Base-by-base conservation (phyloP, 768 basidiomycete genomes). In the Lactarius quietus region DNA sequence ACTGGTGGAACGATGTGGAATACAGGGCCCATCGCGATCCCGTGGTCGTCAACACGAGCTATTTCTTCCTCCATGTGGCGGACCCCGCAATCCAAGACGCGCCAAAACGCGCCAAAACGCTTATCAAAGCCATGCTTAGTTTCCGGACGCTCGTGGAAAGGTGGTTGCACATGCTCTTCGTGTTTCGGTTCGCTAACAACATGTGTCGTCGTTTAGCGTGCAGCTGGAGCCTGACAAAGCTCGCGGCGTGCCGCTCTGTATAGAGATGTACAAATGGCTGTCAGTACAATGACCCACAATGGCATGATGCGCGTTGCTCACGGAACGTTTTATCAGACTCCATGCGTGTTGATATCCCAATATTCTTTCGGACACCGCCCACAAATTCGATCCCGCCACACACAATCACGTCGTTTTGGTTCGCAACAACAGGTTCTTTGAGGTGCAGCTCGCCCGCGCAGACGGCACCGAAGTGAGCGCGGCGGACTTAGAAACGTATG, bases 1-100 rank as follows among this genome's bases (percentile, higher is more conserved):
- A 96, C 59, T 99, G 97, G 97, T 99, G 96, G 96, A 95, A 98
- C 76, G 93, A 97, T 38, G 84, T 76, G 6, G 95, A 95, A 20
- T 92, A 91, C 74, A 88, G 92, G 89, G 88, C 79, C 7, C 92
- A 92, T 73, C 83, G 92, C 56, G 95, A 96, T 71, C 87, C 95
- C 2, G 92, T 97, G 56, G 89, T 95, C 35, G 90, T 95, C 17
- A 90, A 86, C 69, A 93, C 95, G 71, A 93, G 89, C 82, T 99
- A 99, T 79, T 98, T 90, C 79, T 99, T 92, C 74, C 84, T 95
- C 10, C 95, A 98, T 75, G 74, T 87, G 53, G 84, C 89, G 63
- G 91, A 94, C 72, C 78, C 72, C 53, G 73, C 76, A 28, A 75
- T 80, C 55, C 80, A 79, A 33, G 77, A 80, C 60, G 87, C 89